Evolutionary conservation across 1,284 basidiomycete species (phyloP).

Genomic region (Takashimella koratensis): DNA sequence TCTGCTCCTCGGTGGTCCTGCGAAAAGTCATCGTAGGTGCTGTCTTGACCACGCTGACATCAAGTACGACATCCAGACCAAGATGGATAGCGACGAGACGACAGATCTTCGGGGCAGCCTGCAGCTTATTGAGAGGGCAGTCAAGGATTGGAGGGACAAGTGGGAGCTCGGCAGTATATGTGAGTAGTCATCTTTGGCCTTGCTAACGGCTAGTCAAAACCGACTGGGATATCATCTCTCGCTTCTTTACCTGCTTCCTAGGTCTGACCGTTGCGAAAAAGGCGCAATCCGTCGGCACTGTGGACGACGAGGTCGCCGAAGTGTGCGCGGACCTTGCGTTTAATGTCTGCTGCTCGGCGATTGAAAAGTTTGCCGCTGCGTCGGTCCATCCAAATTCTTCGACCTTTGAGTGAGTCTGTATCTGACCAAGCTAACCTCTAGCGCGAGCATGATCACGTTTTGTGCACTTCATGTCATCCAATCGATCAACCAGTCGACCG

Average conservation of each 20-base stretch:
- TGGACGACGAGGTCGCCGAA: conserved; percentile 9
- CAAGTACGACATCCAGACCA: conserved; percentile 3
- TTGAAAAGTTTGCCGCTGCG: conserved; percentile 19
- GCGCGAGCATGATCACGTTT: conserved; percentile 24
- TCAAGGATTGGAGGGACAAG: conserved; percentile 12
- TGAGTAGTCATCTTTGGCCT: conserved; percentile 1
- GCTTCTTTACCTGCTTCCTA: conserved; percentile 16
- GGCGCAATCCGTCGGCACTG: neutral
- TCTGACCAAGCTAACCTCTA: conserved; percentile 1
- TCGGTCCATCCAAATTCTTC: conserved; percentile 18
- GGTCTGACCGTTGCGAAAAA: conserved; percentile 12
- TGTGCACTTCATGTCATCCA: conserved; percentile 22
- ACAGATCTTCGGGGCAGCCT: conserved; percentile 4
- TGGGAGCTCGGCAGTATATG: conserved; percentile 16
- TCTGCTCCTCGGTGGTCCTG: conserved; percentile 20
- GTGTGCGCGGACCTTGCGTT: conserved; percentile 17
- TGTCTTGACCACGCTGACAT: neutral
- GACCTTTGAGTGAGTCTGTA: conserved; percentile 21
- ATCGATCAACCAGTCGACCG: conserved; percentile 12
- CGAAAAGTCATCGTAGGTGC: conserved; percentile 17
- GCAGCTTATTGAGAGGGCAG: conserved; percentile 7
- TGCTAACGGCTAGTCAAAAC: conserved; percentile 5
- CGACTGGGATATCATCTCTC: conserved; percentile 23
- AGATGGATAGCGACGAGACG: conserved; percentile 2
- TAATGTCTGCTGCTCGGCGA: conserved; percentile 17